A percentile compares a stretch with the other conserved stretches of the same genome.
These are phyloP conservation scores for Petunia axillaris DNA, from an alignment of 257 asterid genomes.

Conservation along the genomic window DNA sequence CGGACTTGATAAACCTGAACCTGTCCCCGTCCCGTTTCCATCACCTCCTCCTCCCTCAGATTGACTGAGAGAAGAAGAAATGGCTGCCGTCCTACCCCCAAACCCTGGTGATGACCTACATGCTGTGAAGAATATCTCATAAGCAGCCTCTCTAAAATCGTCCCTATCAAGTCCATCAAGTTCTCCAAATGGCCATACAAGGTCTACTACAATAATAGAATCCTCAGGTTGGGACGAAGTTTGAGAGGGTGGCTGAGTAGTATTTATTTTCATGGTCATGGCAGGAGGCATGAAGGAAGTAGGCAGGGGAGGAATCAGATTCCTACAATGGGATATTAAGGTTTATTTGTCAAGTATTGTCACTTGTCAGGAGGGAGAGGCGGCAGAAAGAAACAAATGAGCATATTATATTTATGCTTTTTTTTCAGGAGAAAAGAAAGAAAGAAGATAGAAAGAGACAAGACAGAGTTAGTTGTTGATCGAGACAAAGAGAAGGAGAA, in stretches of 20 bases:
- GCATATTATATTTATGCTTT: slow-evolving; percentile 34
- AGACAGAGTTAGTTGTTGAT: slow-evolving; percentile 8
- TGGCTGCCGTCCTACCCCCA: slow-evolving; percentile 55
- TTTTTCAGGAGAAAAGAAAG: background rate
- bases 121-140: slow-evolving; percentile 91
- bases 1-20: slow-evolving; percentile 39
- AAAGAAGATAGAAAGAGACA: slow-evolving; percentile 26
- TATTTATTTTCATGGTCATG: background rate
- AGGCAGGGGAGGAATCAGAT: background rate
- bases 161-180: slow-evolving; percentile 65
- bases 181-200: slow-evolving; percentile 56
- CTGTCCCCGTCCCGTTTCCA: slow-evolving; percentile 45
- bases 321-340: background rate
- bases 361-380: slow-evolving; percentile 43
- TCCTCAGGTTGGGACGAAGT: background rate
- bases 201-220: slow-evolving; percentile 27
- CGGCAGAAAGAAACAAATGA: slow-evolving; percentile 43
- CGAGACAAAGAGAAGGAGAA: slow-evolving; percentile 8
- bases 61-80: slow-evolving; percentile 42
- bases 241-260: slow-evolving; percentile 30
- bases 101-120: slow-evolving; percentile 96
- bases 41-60: slow-evolving; percentile 51
- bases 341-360: slow-evolving; percentile 22
- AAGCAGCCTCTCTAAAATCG: slow-evolving; percentile 81
- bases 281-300: background rate